Percentiles rank a stretch among this genome's conserved stretches.
phyloP scores from a whole-genome alignment of 2,329 filamentous ascomycete genomes.

The Exophiala dermatitidis region DNA sequence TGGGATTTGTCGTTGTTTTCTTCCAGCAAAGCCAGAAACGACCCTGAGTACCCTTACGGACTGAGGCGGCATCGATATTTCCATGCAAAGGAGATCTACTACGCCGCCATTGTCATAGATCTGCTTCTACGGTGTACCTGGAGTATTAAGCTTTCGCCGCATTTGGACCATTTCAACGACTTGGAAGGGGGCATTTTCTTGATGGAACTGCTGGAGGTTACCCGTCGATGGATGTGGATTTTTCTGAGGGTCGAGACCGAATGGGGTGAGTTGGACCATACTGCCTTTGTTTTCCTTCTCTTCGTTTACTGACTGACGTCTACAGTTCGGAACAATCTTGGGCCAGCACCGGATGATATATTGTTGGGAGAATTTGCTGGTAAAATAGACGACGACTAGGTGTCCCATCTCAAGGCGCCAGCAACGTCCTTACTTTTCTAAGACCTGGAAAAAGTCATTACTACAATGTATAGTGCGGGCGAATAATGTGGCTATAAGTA shows the following conservation, averaged over 20 bases:
- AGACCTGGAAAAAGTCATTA: too few species aligned
- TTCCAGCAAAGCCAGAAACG: slow-evolving; percentile 48
- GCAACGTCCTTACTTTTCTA: too few species aligned
- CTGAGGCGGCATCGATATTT: slow-evolving; percentile 69
- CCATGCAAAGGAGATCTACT: slow-evolving; percentile 67
- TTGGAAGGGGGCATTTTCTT: slow-evolving; percentile 83
- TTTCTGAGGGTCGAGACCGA: slow-evolving; percentile 94
- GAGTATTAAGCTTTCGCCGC: slow-evolving; percentile 77
- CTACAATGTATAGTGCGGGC: not conserved
- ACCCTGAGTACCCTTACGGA: slow-evolving; percentile 65
- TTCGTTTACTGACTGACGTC: slow-evolving; percentile 11
- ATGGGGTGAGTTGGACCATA: slow-evolving; percentile 50
- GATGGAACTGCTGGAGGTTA: slow-evolving; percentile 78
- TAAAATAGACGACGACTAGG: slow-evolving; percentile 56
- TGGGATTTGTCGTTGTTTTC: slow-evolving; percentile 89
- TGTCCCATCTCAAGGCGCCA: not conserved
- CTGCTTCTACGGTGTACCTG: slow-evolving; percentile 80
- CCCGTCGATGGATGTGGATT: slow-evolving; percentile 91
- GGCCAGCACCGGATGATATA: slow-evolving; percentile 59
- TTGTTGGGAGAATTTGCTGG: slow-evolving; percentile 64
- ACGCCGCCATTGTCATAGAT: slow-evolving; percentile 70
- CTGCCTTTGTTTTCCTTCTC: too few species aligned
- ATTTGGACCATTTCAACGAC: slow-evolving; percentile 76
- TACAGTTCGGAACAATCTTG: slow-evolving; percentile 48
- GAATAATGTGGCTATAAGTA: not conserved